Conservation (phyloP, 441 rosid genomes). For the Gossypium aridum region DNA sequence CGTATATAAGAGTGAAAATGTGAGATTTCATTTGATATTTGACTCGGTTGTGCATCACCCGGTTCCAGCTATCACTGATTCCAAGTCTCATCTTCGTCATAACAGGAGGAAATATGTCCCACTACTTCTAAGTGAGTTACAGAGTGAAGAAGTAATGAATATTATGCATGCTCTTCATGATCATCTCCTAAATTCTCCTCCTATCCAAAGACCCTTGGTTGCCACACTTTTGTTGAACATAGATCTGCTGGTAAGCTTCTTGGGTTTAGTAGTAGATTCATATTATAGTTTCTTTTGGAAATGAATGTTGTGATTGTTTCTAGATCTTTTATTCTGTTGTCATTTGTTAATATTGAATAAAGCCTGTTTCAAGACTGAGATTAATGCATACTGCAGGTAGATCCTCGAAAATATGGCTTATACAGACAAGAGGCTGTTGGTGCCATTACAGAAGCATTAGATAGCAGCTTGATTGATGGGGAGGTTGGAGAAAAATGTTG, state of each 20-base stretch:
- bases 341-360: not conserved
- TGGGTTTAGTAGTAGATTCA: not conserved
- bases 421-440: conserved; percentile 49
- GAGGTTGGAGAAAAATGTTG: conserved; percentile 36
- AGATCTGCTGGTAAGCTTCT: conserved; percentile 37
- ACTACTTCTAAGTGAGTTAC: conserved; percentile 26
- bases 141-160: conserved; percentile 31
- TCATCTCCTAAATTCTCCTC: conserved; percentile 38
- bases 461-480: conserved; percentile 30
- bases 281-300: not conserved
- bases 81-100: not conserved
- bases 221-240: conserved; percentile 45
- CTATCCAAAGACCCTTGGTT: conserved; percentile 34
- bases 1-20: not conserved
- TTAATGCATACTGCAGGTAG: conserved; percentile 26
- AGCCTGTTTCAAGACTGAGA: conserved; percentile 6
- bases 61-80: not conserved
- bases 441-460: conserved; percentile 36
- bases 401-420: conserved; percentile 39
- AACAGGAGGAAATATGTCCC: conserved; percentile 38
- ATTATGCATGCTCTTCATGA: conserved; percentile 36
- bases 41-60: not conserved
- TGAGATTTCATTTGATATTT: not conserved
- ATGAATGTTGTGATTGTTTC: not conserved
- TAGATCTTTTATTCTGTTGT: not conserved